phyloP scores from a whole-genome alignment of 495 filamentous ascomycete species.

The Evernia prunastri region DNA sequence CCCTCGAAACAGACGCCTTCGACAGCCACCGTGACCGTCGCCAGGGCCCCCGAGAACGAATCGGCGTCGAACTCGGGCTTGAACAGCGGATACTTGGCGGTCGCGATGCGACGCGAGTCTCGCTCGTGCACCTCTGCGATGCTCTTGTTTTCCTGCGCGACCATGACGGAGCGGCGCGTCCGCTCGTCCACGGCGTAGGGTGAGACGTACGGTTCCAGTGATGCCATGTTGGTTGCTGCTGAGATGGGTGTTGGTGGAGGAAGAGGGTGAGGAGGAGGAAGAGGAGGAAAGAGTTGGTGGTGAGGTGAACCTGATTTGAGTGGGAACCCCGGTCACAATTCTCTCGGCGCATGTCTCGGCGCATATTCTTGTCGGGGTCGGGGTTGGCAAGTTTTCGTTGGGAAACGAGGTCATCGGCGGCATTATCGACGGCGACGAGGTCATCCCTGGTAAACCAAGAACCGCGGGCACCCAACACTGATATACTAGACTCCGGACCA shows the following conservation, averaged over 20 bases:
- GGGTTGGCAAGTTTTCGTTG: background rate
- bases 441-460: background rate
- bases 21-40: background rate
- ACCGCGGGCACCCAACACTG: background rate
- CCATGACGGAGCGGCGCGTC: background rate
- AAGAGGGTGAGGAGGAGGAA: background rate
- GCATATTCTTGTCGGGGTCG: background rate
- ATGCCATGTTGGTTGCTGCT: background rate
- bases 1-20: background rate
- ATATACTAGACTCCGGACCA: background rate
- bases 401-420: background rate
- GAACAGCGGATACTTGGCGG: background rate
- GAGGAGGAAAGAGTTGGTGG: background rate
- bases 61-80: background rate
- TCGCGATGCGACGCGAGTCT: background rate
- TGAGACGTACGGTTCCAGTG: background rate
- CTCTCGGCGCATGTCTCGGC: background rate
- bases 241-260: background rate
- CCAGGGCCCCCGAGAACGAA: background rate
- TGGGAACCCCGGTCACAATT: background rate
- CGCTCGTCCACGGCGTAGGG: background rate
- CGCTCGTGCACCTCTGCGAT: background rate
- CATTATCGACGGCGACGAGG: background rate
- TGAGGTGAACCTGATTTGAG: background rate
- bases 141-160: background rate